Conservation (phyloP, 192 early-diverging fungal species). For the Diversispora epigaea region DNA sequence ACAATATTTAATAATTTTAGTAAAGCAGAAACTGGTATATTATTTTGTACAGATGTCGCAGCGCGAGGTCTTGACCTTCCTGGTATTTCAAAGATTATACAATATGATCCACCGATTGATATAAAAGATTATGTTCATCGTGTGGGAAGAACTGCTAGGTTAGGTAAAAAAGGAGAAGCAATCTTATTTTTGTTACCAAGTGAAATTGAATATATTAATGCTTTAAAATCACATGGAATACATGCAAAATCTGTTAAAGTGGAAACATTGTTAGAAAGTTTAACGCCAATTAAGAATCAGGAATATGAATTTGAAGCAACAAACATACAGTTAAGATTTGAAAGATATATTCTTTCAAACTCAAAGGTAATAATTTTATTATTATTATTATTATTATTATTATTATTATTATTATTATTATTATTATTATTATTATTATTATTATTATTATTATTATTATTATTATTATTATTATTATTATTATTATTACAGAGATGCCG, state of each 20-base stretch:
- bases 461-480: background rate
- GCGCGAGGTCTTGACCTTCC: slow-evolving; percentile 97
- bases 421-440: too few species aligned
- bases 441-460: too few species aligned
- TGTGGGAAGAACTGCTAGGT: slow-evolving; percentile 93
- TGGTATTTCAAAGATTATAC: slow-evolving; percentile 87
- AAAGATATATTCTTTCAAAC: slow-evolving; percentile 68
- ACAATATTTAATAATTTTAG: slow-evolving; percentile 75
- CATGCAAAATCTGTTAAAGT: slow-evolving; percentile 49
- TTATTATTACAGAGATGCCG: slow-evolving; percentile 51
- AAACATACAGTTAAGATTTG: slow-evolving; percentile 59
- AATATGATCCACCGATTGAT: slow-evolving; percentile 96
- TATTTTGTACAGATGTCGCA: slow-evolving; percentile 96
- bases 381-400: background rate
- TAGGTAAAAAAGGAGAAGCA: slow-evolving; percentile 87
- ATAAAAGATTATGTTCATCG: slow-evolving; percentile 95
- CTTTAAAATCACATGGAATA: slow-evolving; percentile 67
- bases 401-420: slow-evolving; percentile 26
- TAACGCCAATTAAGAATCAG: slow-evolving; percentile 53
- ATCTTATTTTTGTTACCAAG: slow-evolving; percentile 85
- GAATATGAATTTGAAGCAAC: slow-evolving; percentile 53
- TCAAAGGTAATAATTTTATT: slow-evolving; percentile 49
- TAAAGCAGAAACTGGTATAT: slow-evolving; percentile 60
- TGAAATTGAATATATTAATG: slow-evolving; percentile 73
- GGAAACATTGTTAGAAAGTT: slow-evolving; percentile 58